These are phyloP conservation scores for Salvia sclarea DNA, from an alignment of 305 asterid species.

Conservation along the genomic window DNA sequence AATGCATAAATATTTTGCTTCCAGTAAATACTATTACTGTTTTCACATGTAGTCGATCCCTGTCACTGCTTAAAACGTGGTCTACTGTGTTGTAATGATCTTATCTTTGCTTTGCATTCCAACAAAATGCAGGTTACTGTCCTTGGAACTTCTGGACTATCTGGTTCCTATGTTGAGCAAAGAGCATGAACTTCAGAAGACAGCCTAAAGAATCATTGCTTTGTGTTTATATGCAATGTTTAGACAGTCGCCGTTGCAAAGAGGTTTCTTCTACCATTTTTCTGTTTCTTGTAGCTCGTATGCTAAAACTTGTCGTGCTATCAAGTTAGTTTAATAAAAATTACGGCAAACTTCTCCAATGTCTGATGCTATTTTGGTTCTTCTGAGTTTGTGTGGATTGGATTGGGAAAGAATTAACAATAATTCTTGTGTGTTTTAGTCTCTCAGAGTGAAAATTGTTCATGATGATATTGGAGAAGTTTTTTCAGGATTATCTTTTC, in stretches of 20 bases:
- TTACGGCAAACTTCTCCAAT: conserved; percentile 21
- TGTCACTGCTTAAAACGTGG: not conserved
- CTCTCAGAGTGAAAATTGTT: not conserved
- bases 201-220: conserved; percentile 15
- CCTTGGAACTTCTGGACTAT: conserved; percentile 92
- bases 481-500: too few relatives aligned
- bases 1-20: not conserved
- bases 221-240: conserved; percentile 23
- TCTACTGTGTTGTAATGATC: conserved; percentile 12
- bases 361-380: conserved; percentile 15
- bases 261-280: conserved; percentile 24
- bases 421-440: not conserved
- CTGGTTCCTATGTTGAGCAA: conserved; percentile 93
- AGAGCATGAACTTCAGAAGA: conserved; percentile 53
- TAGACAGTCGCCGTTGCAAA: conserved; percentile 10
- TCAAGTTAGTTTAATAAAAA: conserved; percentile 31
- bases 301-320: conserved; percentile 27
- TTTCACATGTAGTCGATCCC: conserved; percentile 1
- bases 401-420: not conserved
- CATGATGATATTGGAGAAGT: not conserved
- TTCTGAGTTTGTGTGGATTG: conserved; percentile 5
- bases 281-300: conserved; percentile 26
- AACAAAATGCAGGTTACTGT: conserved; percentile 66
- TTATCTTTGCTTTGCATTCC: not conserved
- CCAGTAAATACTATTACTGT: not conserved